A percentile compares a stretch with the other conserved stretches of the same genome.
phyloP scores from a whole-genome alignment of 179 eudicot genomes.

The Spinacia oleracea region DNA sequence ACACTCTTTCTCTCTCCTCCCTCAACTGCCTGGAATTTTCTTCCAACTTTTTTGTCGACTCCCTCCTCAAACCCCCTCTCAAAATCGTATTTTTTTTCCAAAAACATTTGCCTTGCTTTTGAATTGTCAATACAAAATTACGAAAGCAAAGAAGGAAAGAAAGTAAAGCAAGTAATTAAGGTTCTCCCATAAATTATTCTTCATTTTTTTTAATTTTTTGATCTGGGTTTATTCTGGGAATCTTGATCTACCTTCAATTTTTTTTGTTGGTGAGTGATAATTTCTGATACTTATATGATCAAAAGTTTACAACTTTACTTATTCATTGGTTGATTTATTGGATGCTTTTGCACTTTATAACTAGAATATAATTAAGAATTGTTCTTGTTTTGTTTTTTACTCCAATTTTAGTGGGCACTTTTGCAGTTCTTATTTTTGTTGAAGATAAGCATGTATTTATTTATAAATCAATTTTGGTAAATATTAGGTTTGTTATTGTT shows the following conservation, averaged over 20 bases:
- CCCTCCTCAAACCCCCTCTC: neutral
- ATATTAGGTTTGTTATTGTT: neutral
- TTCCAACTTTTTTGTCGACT: conserved; percentile 20
- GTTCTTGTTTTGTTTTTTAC: conserved; percentile 17
- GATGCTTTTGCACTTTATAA: conserved; percentile 22
- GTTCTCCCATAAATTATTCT: neutral
- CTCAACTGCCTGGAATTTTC: conserved; percentile 28
- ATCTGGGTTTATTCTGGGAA: conserved; percentile 29
- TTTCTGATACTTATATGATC: conserved; percentile 24
- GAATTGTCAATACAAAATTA: conserved; percentile 2
- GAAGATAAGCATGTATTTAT: conserved; percentile 2
- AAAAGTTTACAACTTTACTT: conserved; percentile 25
- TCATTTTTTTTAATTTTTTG: neutral
- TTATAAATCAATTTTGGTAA: conserved; percentile 12
- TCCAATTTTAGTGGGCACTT: conserved; percentile 26
- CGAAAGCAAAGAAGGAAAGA: too few species aligned
- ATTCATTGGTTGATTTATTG: conserved; percentile 20
- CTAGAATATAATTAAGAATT: neutral
- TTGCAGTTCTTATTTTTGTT: conserved; percentile 16
- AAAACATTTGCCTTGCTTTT: neutral
- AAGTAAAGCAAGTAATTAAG: neutral
- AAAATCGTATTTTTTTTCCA: neutral
- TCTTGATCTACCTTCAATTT: conserved; percentile 21
- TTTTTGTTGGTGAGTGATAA: conserved; percentile 20
- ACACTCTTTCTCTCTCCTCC: neutral